phyloP scores from a whole-genome alignment of 2,329 filamentous ascomycete species.

The Cladosporium sp. region DNA sequence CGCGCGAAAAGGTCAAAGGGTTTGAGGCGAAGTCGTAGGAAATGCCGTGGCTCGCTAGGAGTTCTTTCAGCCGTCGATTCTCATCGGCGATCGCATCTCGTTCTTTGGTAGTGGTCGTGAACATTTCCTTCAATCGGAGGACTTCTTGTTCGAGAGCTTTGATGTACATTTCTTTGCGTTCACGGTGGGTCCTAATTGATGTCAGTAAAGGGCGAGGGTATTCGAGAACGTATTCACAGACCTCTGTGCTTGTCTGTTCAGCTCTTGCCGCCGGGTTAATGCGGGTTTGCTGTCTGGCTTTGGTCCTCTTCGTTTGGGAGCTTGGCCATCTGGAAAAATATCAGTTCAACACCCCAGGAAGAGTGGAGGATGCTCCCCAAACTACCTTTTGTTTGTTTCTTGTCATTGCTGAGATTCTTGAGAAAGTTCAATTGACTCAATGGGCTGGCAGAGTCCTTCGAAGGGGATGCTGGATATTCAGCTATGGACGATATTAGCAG shows the following conservation, averaged over 20 bases:
- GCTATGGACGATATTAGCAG: not conserved
- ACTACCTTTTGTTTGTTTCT: constrained; percentile 71
- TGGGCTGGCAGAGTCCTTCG: constrained; percentile 19
- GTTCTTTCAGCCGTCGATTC: constrained; percentile 67
- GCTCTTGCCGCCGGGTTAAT: constrained; percentile 81
- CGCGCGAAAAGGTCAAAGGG: constrained; percentile 32
- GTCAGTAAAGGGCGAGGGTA: constrained; percentile 2
- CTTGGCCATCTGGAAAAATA: constrained; percentile 63
- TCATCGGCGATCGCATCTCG: constrained; percentile 72
- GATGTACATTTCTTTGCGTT: constrained; percentile 94
- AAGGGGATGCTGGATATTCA: not conserved
- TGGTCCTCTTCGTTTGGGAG: constrained; percentile 83
- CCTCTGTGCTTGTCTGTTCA: constrained; percentile 95
- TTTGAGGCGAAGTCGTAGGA: constrained; percentile 45
- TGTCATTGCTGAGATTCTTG: constrained; percentile 61
- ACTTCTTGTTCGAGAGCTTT: constrained; percentile 91
- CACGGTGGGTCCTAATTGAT: constrained; percentile 75
- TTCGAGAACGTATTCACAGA: constrained; percentile 41
- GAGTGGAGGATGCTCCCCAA: not conserved
- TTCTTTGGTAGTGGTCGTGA: constrained; percentile 66
- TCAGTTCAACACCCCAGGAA: not conserved
- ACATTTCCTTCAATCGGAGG: constrained; percentile 80
- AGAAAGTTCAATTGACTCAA: constrained; percentile 43
- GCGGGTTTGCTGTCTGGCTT: constrained; percentile 97
- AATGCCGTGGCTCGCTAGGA: constrained; percentile 56